Conservation (phyloP, 805 yeast species). For the Pichia kluyveri region DNA sequence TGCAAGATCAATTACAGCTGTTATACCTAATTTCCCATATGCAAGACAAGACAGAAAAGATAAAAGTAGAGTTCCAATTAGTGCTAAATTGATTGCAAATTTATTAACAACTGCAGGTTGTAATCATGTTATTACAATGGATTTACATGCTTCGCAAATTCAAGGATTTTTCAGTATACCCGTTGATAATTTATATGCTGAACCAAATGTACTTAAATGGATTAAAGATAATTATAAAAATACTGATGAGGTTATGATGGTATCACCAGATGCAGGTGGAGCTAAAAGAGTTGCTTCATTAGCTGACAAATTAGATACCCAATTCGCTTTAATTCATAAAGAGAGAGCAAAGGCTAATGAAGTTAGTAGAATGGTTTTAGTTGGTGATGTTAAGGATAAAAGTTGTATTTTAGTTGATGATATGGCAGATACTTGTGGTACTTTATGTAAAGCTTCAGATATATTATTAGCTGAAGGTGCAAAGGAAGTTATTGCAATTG, state of each 20-base stretch:
- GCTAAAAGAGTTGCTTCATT: constrained; percentile 94
- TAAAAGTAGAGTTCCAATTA: constrained; percentile 91
- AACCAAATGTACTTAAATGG: constrained; percentile 80
- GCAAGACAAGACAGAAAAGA: constrained; percentile 98
- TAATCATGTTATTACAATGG: constrained; percentile 93
- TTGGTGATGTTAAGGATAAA: constrained; percentile 84
- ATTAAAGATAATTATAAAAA: constrained; percentile 52
- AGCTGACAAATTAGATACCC: constrained; percentile 86
- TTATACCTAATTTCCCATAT: constrained; percentile 91
- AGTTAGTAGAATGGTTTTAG: constrained; percentile 89
- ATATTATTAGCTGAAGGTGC: constrained; percentile 77
- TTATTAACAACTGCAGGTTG: constrained; percentile 91
- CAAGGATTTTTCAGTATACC: constrained; percentile 96
- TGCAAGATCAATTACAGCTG: constrained; percentile 88
- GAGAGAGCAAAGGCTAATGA: constrained; percentile 94
- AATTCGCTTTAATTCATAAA: constrained; percentile 92
- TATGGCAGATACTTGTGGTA: constrained; percentile 98
- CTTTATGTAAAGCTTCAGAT: constrained; percentile 90
- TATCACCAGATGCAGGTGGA: constrained; percentile 98
- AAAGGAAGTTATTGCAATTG: constrained; percentile 78
- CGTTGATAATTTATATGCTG: constrained; percentile 92
- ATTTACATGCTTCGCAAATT: constrained; percentile 93
- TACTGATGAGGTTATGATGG: constrained; percentile 58
- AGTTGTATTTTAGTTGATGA: constrained; percentile 86
- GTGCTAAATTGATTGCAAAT: constrained; percentile 90